Base-by-base conservation (phyloP, 306 rosid species). In the Bauhinia variegata region DNA sequence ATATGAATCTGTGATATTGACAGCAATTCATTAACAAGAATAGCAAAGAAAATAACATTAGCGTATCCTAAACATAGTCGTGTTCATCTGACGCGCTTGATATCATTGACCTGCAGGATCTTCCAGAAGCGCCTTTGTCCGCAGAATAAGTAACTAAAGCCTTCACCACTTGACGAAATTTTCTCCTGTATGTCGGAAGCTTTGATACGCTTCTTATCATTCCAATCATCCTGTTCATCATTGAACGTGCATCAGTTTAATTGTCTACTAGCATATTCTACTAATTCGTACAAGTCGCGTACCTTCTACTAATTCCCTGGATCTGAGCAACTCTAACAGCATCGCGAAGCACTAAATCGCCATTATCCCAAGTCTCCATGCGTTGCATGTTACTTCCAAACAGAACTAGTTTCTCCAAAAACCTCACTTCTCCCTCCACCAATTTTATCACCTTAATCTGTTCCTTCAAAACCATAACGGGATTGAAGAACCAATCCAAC, bases 401-500 rank as follows among this genome's bases (percentile, higher is more conserved):
- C 15, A 91, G 89, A 54, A 88, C 76, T 3, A 81, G 76, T 70
- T 84, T 91, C 79, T 91, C 97, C 86, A 91, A 79, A 73, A 80
- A 86, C 50, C 84, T 75, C 44, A 77, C 66, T 76, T 91, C 95
- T 6, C 71, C 67, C 34, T 88, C 97, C 49, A 38, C 87, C 79
- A 87, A 71, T 7, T 72, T 46, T 57, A 84, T 78, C 68, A 70
- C 95, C 72, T 77, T 86, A 53, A 91, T 84, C 73, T 91, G 97
- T 54, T 91, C 97, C 82, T 91, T 91, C 3, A 91, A 68, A 60
- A 91, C 87, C 88, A 91, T 80, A 37, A 88, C 68, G 54, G 97
- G 97, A 71, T 82, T 88, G 65, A 86, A 91, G 74, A 91, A 91
- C 97, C 97, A 88, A 68, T 91, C 97, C 86, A 86, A 60, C 75